Conservation (phyloP, 2,329 filamentous ascomycete species). For the Penicillium digitatum region DNA sequence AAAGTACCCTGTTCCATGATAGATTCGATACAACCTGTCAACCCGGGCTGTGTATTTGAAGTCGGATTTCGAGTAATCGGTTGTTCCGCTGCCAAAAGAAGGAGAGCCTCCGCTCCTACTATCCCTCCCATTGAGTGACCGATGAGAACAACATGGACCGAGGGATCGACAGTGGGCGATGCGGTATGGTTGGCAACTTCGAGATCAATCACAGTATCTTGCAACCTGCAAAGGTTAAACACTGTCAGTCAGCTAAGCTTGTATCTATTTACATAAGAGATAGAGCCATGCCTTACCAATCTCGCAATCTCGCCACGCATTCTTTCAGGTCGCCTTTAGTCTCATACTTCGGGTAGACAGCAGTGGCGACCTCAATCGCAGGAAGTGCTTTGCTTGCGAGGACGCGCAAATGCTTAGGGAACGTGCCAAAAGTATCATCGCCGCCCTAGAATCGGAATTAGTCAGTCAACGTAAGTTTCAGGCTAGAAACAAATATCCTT, state of each 20-base stretch:
- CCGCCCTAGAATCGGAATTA: constrained; percentile 37
- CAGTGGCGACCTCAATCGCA: constrained; percentile 39
- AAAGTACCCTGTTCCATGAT: constrained; percentile 46
- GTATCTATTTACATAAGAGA: not conserved
- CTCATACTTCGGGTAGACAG: constrained; percentile 49
- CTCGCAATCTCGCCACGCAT: constrained; percentile 45
- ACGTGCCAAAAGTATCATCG: constrained; percentile 48
- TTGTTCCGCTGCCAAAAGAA: constrained; percentile 68
- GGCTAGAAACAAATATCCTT: not conserved
- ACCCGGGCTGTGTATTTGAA: constrained; percentile 20
- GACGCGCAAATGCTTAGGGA: constrained; percentile 44
- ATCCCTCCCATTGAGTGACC: constrained; percentile 94
- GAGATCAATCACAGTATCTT: constrained; percentile 88
- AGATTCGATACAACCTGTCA: constrained; percentile 14
- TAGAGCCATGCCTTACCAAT: constrained; percentile 39
- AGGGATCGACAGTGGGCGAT: constrained; percentile 80
- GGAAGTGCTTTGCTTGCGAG: constrained; percentile 44
- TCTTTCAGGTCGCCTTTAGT: constrained; percentile 48
- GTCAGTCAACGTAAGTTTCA: not conserved
- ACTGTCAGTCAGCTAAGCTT: not conserved
- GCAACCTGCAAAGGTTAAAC: constrained; percentile 56
- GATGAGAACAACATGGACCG: constrained; percentile 73
- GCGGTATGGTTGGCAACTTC: constrained; percentile 78
- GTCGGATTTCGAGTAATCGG: constrained; percentile 41
- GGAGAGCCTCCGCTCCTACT: constrained; percentile 81